A percentile compares a stretch with the other conserved stretches of the same genome.
Evolutionary conservation across 2,329 filamentous ascomycete genomes (phyloP).

Genomic region (Dactylellina leptospora): DNA sequence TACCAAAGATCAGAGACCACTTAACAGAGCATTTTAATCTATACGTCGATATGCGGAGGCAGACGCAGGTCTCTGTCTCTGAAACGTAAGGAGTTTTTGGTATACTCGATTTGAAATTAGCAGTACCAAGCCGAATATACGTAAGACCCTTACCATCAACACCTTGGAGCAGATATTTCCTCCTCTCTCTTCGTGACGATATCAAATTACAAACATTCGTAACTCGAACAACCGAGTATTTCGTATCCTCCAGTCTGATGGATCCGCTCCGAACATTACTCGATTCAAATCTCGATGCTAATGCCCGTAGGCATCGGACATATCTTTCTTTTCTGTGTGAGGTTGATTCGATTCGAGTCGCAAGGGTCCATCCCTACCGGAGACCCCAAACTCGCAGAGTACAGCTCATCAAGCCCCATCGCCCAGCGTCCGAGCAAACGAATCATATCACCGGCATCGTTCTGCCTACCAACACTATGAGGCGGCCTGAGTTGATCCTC

Average conservation of each 20-base stretch:
- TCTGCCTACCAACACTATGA: constrained; percentile 28
- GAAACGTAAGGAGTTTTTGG: constrained; percentile 50
- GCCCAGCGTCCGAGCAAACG: constrained; percentile 29
- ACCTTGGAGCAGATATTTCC: neutral
- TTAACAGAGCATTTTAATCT: constrained; percentile 3
- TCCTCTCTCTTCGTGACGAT: constrained; percentile 10
- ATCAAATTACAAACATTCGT: constrained; percentile 44
- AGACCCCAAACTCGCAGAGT: constrained; percentile 36
- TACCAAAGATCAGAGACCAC: constrained; percentile 26
- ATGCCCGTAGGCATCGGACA: constrained; percentile 28
- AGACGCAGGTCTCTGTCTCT: constrained; percentile 38
- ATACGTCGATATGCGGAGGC: constrained; percentile 33
- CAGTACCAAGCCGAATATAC: constrained; percentile 34
- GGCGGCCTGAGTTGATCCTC: constrained; percentile 35
- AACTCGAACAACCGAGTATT: too few relatives aligned
- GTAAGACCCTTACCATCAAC: constrained; percentile 23
- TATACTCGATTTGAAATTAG: constrained; percentile 51
- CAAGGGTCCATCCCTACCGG: constrained; percentile 48
- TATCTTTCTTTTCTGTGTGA: constrained; percentile 39
- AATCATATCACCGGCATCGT: constrained; percentile 40
- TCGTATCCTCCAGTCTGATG: constrained; percentile 2
- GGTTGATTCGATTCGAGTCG: constrained; percentile 31
- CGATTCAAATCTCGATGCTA: constrained; percentile 15
- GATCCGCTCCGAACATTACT: constrained; percentile 1
- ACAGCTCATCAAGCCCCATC: constrained; percentile 53